Percentiles rank a stretch among this genome's conserved stretches.
Evolutionary conservation across 2,329 filamentous ascomycete species (phyloP).

Genomic region (Aureobasidium pullulans): DNA sequence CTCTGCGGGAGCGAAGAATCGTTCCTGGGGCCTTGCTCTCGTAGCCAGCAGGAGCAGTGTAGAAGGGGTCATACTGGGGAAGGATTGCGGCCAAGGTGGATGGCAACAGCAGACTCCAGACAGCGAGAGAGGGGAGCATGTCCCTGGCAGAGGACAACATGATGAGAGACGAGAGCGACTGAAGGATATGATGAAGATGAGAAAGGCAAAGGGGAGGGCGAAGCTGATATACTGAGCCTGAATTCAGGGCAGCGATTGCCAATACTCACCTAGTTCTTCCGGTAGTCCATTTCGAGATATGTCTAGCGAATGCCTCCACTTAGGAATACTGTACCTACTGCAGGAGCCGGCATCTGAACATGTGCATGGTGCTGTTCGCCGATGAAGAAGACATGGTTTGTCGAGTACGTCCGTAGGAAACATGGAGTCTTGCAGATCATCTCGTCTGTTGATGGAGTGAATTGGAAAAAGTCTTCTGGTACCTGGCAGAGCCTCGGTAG

Average conservation of each 20-base stretch:
- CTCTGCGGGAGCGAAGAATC: slow-evolving; percentile 17
- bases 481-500: neutral
- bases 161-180: neutral
- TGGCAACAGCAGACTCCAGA: neutral
- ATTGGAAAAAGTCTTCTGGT: neutral
- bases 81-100: neutral
- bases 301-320: too few species aligned
- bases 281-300: neutral
- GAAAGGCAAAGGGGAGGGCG: too few species aligned
- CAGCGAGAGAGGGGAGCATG: neutral
- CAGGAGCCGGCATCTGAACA: neutral
- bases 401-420: neutral
- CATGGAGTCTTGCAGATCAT: neutral
- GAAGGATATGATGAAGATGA: too few species aligned
- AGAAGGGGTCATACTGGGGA: slow-evolving; percentile 23
- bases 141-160: neutral
- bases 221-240: too few species aligned
- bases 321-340: neutral
- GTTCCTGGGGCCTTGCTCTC: slow-evolving; percentile 19
- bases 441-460: neutral
- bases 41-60: slow-evolving; percentile 22
- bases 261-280: neutral
- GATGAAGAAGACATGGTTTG: neutral
- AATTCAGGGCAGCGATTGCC: too few species aligned
- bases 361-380: neutral